phyloP scores from a whole-genome alignment of 441 rosid genomes.

The Pelargonium cotyledonis region DNA sequence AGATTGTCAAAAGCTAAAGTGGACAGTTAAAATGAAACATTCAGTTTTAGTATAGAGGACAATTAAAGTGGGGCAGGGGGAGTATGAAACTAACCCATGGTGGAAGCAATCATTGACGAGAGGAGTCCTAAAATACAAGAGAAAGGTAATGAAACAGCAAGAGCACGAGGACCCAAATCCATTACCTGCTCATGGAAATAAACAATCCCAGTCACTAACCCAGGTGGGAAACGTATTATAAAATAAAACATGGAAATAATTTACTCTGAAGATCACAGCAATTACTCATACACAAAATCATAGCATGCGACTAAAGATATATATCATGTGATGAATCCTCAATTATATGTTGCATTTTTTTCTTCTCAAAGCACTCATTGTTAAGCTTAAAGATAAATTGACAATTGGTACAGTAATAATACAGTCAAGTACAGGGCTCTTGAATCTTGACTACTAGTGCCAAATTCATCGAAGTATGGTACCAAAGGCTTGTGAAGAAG shows the following conservation, averaged over 20 bases:
- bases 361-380: background rate
- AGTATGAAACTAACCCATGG: slow-evolving; percentile 30
- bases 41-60: too few relatives aligned
- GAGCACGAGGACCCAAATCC: slow-evolving; percentile 35
- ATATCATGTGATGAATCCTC: too few relatives aligned
- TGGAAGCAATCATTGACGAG: slow-evolving; percentile 35
- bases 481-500: background rate
- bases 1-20: too few relatives aligned
- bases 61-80: background rate
- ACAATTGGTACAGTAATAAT: too few relatives aligned
- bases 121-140: slow-evolving; percentile 36
- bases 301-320: too few relatives aligned
- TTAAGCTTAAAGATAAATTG: background rate
- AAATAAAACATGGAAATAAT: background rate
- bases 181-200: slow-evolving; percentile 27
- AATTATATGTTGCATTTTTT: background rate
- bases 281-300: too few relatives aligned
- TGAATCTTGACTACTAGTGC: background rate
- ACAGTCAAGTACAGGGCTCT: background rate
- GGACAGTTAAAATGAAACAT: too few relatives aligned
- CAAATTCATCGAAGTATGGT: background rate
- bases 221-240: background rate
- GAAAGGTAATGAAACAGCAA: slow-evolving; percentile 36
- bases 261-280: too few relatives aligned
- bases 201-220: slow-evolving; percentile 7